phyloP scores from a whole-genome alignment of 345 rosid genomes.

The Camelina neglecta region DNA sequence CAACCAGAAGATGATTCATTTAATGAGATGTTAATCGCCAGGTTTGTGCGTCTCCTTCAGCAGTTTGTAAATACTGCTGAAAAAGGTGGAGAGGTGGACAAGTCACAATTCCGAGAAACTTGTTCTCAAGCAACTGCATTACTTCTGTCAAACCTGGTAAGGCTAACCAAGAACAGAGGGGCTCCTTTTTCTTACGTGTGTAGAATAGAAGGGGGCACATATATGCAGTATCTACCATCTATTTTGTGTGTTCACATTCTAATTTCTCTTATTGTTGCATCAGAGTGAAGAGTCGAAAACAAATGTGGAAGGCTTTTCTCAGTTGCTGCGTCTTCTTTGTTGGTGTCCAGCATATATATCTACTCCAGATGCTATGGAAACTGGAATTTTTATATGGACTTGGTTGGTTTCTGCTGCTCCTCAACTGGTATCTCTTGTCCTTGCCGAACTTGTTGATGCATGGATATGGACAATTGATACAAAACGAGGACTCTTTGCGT shows the following conservation, averaged over 20 bases:
- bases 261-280: slow-evolving; percentile 36
- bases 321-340: slow-evolving; percentile 94
- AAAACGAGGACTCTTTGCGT: slow-evolving; percentile 96
- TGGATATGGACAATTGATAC: slow-evolving; percentile 99
- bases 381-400: slow-evolving; percentile 97
- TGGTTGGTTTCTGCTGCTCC: slow-evolving; percentile 99
- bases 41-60: slow-evolving; percentile 90
- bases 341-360: slow-evolving; percentile 99
- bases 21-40: slow-evolving; percentile 82
- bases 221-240: slow-evolving; percentile 26
- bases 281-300: slow-evolving; percentile 79
- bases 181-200: slow-evolving; percentile 2
- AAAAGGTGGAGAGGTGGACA: slow-evolving; percentile 91
- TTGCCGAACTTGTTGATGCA: slow-evolving; percentile 99
- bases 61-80: slow-evolving; percentile 88
- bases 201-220: slow-evolving; percentile 30
- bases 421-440: slow-evolving; percentile 86
- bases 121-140: slow-evolving; percentile 98
- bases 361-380: slow-evolving; percentile 94
- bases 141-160: slow-evolving; percentile 94
- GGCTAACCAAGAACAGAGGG: slow-evolving; percentile 18
- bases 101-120: slow-evolving; percentile 81
- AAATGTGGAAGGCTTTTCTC: slow-evolving; percentile 89
- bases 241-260: slow-evolving; percentile 30
- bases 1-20: slow-evolving; percentile 81